Percentiles rank a stretch among this genome's conserved stretches.
phyloP scores from a whole-genome alignment of 2,329 filamentous ascomycete genomes.

The Colletotrichum limetticola region DNA sequence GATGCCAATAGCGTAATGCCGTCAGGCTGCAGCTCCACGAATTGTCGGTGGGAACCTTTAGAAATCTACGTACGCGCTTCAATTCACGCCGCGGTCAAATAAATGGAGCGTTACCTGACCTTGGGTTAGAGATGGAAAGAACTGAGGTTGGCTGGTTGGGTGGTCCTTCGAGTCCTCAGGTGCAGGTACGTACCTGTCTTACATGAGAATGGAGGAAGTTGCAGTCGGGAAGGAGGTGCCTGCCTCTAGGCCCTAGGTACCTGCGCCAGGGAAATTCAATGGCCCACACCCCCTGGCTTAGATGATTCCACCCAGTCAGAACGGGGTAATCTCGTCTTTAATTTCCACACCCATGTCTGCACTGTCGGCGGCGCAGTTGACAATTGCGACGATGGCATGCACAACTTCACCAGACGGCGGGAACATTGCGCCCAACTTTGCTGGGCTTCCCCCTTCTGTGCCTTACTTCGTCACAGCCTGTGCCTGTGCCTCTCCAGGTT shows the following conservation, averaged over 20 bases:
- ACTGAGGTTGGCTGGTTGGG: slow-evolving; percentile 10
- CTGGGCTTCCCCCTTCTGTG: slow-evolving; percentile 12
- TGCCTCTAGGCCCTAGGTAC: slow-evolving; percentile 16
- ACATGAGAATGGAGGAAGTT: background rate
- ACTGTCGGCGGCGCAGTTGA: slow-evolving; percentile 28
- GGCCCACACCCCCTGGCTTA: slow-evolving; percentile 15
- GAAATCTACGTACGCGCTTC: background rate
- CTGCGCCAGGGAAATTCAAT: slow-evolving; percentile 27
- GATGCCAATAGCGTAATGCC: background rate
- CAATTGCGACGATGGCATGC: slow-evolving; percentile 31
- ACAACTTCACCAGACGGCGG: slow-evolving; percentile 6
- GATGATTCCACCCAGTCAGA: slow-evolving; percentile 14
- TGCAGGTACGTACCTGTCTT: slow-evolving; percentile 1
- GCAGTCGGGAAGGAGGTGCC: background rate
- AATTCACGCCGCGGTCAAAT: background rate
- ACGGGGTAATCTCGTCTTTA: slow-evolving; percentile 24
- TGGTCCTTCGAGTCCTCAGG: background rate
- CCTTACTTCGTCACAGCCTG: background rate
- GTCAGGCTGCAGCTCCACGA: slow-evolving; percentile 9
- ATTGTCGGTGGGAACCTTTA: background rate
- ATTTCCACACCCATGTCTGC: slow-evolving; percentile 27
- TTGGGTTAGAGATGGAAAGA: background rate
- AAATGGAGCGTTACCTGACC: background rate
- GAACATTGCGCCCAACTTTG: slow-evolving; percentile 27
- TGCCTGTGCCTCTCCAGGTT: background rate